Base-by-base conservation (phyloP, 345 rosid genomes). In the Pseudoturritis turrita region DNA sequence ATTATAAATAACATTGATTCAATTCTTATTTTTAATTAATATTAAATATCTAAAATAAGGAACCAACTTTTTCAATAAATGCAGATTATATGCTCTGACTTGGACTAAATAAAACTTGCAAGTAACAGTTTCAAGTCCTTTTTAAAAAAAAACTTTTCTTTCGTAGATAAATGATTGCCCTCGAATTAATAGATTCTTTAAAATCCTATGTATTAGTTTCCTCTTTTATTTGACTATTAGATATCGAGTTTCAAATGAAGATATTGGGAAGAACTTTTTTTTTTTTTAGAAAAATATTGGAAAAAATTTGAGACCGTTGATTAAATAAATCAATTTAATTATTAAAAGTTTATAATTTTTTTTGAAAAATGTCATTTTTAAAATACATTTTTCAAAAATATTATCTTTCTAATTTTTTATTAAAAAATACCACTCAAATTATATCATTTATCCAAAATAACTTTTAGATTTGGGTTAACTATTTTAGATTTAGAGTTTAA, bases 31-130 rank as follows among this genome's bases (percentile, higher is more conserved):
- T 47, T 49, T 4, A 17, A 22, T 49, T 12, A 61, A 58, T 39
- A 26, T 66, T 66, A 39, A 49, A 21, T 26, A 61, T 35, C 41
- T 21, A 33, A 50, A 59, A 60, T 41, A 44, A 72, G 21, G 52
- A 59, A 60, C 69, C 50, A 59, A 52, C 65, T 50, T 73, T 66
- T 61, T 13, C 14, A 60, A 60, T 72, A 56, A 65, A 65, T 78
- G 77, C 77, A 57, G 74, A 67, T 78, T 78, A 67, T 62, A 67
- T 73, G 74, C 71, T 62, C 77, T 78, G 81, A 73, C 81, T 78
- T 72, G 74, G 81, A 78, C 81, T 70, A 76, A 76, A 76, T 76
- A 64, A 70, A 76, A 76, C 80, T 76, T 76, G 80, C 80, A 76
- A 76, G 80, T 70, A 76, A 64, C 80, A 76, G 80, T 70, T 64